Conservation (phyloP, 768 basidiomycete genomes). For the Tulasnella sp. region DNA sequence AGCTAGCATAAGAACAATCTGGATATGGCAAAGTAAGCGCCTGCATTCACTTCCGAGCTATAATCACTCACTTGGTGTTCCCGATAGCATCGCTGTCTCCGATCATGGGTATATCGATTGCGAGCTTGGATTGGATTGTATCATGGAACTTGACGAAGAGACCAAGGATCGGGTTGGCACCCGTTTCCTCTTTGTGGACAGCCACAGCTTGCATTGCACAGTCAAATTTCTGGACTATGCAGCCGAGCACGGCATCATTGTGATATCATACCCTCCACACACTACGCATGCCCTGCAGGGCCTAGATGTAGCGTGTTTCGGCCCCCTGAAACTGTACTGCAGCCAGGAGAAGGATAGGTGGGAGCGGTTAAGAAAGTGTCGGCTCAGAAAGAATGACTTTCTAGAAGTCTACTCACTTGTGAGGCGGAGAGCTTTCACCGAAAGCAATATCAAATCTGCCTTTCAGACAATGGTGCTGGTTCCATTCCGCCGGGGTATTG, state of each 20-base stretch:
- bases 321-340: slow-evolving; percentile 25
- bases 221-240: slow-evolving; percentile 26
- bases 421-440: background rate
- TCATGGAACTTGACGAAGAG: slow-evolving; percentile 31
- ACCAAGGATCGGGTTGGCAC: slow-evolving; percentile 28
- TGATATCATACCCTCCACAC: slow-evolving; percentile 38
- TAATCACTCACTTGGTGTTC: no score
- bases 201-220: slow-evolving; percentile 36
- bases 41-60: background rate
- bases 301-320: slow-evolving; percentile 14
- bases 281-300: slow-evolving; percentile 26
- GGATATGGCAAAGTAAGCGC: background rate
- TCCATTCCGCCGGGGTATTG: background rate
- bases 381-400: slow-evolving; percentile 30
- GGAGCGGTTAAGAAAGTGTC: slow-evolving; percentile 19
- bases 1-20: slow-evolving; percentile 6
- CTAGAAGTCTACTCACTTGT: slow-evolving; percentile 23
- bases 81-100: background rate
- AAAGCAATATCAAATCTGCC: background rate
- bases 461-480: background rate
- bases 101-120: slow-evolving; percentile 28
- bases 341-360: slow-evolving; percentile 21
- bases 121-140: slow-evolving; percentile 29
- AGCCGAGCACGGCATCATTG: slow-evolving; percentile 26
- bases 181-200: slow-evolving; percentile 33